Evolutionary conservation across 495 filamentous ascomycete species (phyloP).

Genomic region (Penicillium salamii): DNA sequence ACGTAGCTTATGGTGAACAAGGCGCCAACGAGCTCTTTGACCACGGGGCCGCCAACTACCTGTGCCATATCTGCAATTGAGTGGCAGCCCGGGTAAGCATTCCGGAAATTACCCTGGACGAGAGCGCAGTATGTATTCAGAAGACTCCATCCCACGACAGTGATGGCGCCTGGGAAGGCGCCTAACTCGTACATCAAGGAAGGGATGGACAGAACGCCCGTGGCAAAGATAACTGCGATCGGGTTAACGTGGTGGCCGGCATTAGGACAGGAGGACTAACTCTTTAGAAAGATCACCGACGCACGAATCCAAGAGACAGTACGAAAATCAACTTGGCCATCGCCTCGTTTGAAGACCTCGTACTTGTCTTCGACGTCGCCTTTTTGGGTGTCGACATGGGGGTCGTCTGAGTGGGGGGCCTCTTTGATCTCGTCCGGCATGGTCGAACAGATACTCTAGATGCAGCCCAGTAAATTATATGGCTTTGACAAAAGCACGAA

Average conservation of each 20-base stretch:
- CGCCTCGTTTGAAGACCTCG: conserved; percentile 52
- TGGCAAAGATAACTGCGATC: conserved; percentile 44
- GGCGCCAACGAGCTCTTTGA: conserved; percentile 37
- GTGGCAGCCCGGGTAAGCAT: conserved; percentile 37
- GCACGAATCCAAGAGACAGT: conserved; percentile 56
- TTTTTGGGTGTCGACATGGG: conserved; percentile 8
- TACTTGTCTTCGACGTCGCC: conserved; percentile 24
- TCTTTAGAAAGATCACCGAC: conserved; percentile 56
- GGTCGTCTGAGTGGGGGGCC: conserved; percentile 7
- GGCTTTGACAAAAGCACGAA: background rate
- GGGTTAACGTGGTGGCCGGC: background rate
- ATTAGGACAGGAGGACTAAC: conserved; percentile 8
- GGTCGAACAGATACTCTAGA: no score
- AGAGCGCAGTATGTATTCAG: conserved; percentile 54
- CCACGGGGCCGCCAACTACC: conserved; percentile 58
- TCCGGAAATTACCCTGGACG: conserved; percentile 38
- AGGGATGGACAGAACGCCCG: conserved; percentile 61
- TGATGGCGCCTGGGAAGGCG: conserved; percentile 55
- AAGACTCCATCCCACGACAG: conserved; percentile 57
- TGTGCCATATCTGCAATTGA: conserved; percentile 66
- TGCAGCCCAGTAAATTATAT: no score
- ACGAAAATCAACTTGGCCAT: conserved; percentile 53
- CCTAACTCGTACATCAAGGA: conserved; percentile 59
- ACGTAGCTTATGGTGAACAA: conserved; percentile 48
- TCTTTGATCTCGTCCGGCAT: conserved; percentile 24